Evolutionary conservation across 768 basidiomycete species (phyloP).

Genomic region (Lactarius deliciosus): DNA sequence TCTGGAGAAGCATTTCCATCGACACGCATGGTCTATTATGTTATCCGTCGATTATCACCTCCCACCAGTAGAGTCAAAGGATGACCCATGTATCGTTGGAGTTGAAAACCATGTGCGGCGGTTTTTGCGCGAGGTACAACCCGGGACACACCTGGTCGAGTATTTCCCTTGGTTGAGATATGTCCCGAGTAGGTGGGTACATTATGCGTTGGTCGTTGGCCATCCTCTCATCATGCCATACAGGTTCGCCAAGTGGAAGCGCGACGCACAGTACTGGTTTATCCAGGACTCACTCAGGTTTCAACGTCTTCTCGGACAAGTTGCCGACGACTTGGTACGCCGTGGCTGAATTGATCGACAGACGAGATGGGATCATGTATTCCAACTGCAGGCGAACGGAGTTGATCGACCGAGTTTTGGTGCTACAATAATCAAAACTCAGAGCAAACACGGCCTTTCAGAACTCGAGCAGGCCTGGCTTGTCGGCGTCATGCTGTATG

Average conservation of each 20-base stretch:
- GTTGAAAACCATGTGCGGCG: background rate
- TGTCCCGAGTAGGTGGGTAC: background rate
- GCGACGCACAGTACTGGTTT: conserved; percentile 16
- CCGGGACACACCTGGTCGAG: too few species aligned
- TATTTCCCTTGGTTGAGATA: conserved; percentile 2
- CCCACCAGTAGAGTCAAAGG: background rate
- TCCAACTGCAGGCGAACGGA: background rate
- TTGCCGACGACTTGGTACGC: conserved; percentile 12
- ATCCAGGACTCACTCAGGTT: conserved; percentile 17
- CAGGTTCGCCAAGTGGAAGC: conserved; percentile 24
- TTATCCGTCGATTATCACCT: background rate
- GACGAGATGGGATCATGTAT: background rate
- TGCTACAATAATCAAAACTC: conserved; percentile 11
- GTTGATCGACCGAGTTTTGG: conserved; percentile 15
- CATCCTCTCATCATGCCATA: background rate
- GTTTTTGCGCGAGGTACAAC: background rate
- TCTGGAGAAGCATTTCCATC: background rate
- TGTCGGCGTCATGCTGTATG: conserved; percentile 26
- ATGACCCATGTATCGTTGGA: background rate
- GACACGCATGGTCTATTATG: conserved; percentile 1
- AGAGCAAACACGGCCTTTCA: conserved; percentile 10
- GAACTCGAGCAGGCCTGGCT: conserved; percentile 25
- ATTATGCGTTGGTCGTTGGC: background rate
- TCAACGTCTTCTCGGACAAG: conserved; percentile 11
- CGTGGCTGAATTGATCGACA: too few species aligned